Percentiles rank a stretch among this genome's conserved stretches.
phyloP scores from a whole-genome alignment of 2,329 filamentous ascomycete genomes.

The Helicocarpus griseus region DNA sequence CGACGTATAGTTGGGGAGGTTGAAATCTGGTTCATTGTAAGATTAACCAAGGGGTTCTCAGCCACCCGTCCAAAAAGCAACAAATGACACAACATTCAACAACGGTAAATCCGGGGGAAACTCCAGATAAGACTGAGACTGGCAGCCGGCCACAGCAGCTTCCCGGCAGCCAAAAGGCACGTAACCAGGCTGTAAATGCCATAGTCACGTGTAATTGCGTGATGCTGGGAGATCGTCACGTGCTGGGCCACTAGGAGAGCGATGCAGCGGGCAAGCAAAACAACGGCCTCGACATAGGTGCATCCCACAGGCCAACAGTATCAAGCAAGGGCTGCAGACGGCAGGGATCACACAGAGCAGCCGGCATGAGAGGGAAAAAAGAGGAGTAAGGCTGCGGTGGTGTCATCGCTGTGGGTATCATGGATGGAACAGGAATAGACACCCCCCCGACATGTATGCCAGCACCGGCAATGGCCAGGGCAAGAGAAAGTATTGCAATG shows the following conservation, averaged over 20 bases:
- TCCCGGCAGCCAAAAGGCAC: no score
- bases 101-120: not conserved
- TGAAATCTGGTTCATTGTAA: conserved; percentile 12
- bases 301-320: no score
- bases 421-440: no score
- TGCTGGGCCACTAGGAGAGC: not conserved
- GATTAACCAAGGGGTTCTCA: not conserved
- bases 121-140: not conserved
- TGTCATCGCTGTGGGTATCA: not conserved
- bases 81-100: not conserved
- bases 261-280: not conserved
- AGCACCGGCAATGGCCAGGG: not conserved
- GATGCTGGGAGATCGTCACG: conserved; percentile 3
- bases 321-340: no score
- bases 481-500: not conserved
- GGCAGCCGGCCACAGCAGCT: no score
- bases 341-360: not conserved
- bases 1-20: conserved; percentile 10
- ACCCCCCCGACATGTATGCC: no score
- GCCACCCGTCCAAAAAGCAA: not conserved
- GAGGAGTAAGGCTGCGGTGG: not conserved
- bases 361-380: not conserved
- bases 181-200: not conserved
- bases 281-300: not conserved
- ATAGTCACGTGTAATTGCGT: conserved; percentile 11